Evolutionary conservation across 2,329 filamentous ascomycete species (phyloP).

Genomic region (Pseudogymnoascus sp.): DNA sequence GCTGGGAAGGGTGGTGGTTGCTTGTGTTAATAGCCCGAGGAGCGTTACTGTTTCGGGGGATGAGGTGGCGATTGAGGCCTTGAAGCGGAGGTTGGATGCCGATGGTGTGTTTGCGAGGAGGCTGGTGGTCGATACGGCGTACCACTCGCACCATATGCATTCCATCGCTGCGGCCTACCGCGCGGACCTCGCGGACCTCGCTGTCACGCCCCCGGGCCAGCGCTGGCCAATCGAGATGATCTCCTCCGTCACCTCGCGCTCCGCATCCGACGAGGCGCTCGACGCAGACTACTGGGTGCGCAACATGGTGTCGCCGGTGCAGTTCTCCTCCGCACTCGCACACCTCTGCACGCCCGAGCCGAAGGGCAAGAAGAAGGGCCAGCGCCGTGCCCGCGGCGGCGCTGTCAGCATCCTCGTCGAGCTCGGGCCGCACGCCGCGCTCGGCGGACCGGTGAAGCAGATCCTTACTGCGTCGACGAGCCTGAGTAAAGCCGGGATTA

Average conservation of each 20-base stretch:
- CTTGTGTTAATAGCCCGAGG: slow-evolving; percentile 25
- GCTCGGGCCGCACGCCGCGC: slow-evolving; percentile 9
- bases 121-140: slow-evolving; percentile 20
- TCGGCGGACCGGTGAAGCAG: slow-evolving; percentile 14
- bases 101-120: slow-evolving; percentile 16
- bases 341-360: slow-evolving; percentile 6
- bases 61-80: slow-evolving; percentile 10
- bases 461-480: slow-evolving; percentile 21
- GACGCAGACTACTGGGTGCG: slow-evolving; percentile 34
- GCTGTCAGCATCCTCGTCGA: slow-evolving; percentile 16
- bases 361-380: neutral
- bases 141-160: slow-evolving; percentile 30
- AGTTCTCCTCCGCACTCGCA: slow-evolving; percentile 26
- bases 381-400: neutral
- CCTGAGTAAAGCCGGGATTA: slow-evolving; percentile 31
- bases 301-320: slow-evolving; percentile 37
- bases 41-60: slow-evolving; percentile 23
- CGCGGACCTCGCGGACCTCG: slow-evolving; percentile 14
- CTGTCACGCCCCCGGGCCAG: slow-evolving; percentile 21
- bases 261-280: neutral
- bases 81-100: slow-evolving; percentile 9
- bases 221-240: neutral
- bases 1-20: slow-evolving; percentile 25
- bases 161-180: slow-evolving; percentile 22
- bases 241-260: slow-evolving; percentile 11